Base-by-base conservation (phyloP, 768 basidiomycete genomes). In the Boletus bicolor region DNA sequence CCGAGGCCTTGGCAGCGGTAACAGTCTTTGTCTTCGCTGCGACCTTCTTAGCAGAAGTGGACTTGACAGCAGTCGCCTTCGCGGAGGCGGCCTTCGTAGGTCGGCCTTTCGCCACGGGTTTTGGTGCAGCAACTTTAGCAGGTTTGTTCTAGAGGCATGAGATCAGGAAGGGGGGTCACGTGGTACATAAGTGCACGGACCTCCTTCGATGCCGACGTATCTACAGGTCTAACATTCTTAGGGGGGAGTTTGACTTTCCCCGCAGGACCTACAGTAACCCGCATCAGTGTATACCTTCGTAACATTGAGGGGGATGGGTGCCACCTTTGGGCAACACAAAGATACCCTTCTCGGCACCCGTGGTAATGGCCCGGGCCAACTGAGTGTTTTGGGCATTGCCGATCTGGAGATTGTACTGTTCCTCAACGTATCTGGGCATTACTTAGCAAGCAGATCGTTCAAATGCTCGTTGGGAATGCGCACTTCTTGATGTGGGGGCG, bases 401-500 rank as follows among this genome's bases (percentile, higher is more conserved):
- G 59, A 93, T 87, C 63, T 86, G 82, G 53, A 97, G 76, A 65
- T 85, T 85, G 79, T 94, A 97, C 64, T 79, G 84, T 54, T 82
- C 78, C 73, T 93, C 92, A 53, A 97, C 86, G 72, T 75, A 97
- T 77, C 92, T 94, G 53, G 10, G 49, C 30, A 44, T 51, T 49
- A 59, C 55, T 66, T 39, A 68, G 59, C 60, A 55, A 54, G 58
- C 9, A 48, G 53, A 58, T 55, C 54, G 47, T 30, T 36, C 49
- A 48, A 21, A 26, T 46, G 57, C 53, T 52, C 59, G 35, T 28
- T 42, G 39, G 43, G 52, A 46, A 64, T 56, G 77, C 81, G 63
- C 60, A 95, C 89, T 91, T 96, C 85, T 97, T 97, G 77, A 97
- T 94, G 66, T 86, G 82, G 52, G 86, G 90, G 46, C 95, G 86